Percentiles rank a stretch among this genome's conserved stretches.
phyloP scores from a whole-genome alignment of 257 asterid species.

The Penstemon newberryi region DNA sequence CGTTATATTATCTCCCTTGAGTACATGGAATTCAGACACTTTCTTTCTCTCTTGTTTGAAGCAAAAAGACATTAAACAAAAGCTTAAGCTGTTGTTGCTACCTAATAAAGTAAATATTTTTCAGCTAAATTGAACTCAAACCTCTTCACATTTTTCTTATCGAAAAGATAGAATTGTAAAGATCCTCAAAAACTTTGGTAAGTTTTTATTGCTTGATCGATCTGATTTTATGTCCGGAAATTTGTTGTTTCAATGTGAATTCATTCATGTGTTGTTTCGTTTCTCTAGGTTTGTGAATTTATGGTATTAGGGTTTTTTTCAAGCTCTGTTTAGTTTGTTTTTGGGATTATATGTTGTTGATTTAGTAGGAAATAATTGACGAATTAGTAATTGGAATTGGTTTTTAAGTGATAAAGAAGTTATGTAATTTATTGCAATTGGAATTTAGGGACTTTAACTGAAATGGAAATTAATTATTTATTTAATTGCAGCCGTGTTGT shows the following conservation, averaged over 20 bases:
- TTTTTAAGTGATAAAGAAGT: not conserved
- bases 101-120: conserved; percentile 6
- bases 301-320: not conserved
- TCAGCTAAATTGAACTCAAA: not conserved
- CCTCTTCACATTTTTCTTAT: not conserved
- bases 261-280: too few relatives aligned
- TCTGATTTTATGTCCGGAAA: conserved; percentile 22
- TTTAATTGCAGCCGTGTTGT: too few relatives aligned
- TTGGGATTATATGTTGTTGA: too few relatives aligned
- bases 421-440: not conserved
- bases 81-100: conserved; percentile 14
- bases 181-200: conserved; percentile 27
- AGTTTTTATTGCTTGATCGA: conserved; percentile 15
- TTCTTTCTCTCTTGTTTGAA: conserved; percentile 7
- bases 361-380: too few relatives aligned
- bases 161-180: not conserved
- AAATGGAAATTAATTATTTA: too few relatives aligned
- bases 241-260: not conserved
- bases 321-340: not conserved
- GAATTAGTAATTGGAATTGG: not conserved
- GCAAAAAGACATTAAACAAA: conserved; percentile 23
- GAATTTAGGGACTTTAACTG: not conserved
- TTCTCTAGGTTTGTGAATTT: not conserved
- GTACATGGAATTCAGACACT: conserved; percentile 42
- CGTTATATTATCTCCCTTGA: not conserved